Evolutionary conservation across 1,284 basidiomycete genomes (phyloP), one percentile per base, ranked within the genome.

Genomic region (Tilletia caries): DNA sequence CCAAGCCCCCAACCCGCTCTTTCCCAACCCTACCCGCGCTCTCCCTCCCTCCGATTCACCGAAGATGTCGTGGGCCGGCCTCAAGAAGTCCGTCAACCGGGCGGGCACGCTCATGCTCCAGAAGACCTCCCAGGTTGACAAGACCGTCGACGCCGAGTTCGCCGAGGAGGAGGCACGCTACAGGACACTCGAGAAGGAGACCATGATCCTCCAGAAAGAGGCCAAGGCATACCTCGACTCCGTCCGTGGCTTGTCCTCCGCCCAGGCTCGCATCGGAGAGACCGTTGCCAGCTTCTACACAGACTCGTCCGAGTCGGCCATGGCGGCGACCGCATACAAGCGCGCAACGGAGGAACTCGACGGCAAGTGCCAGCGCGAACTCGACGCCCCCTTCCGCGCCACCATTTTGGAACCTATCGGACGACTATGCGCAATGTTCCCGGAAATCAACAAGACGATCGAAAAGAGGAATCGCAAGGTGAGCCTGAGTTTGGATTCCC

Each of bases 381-480:
- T 98, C 70, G 95, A 99, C 76, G 89, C 88, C 2, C 95, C 95
- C 1, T 98, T 92, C 85, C 89, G 96, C 46, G 92, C 93, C 29
- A 94, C 95, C 18, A 91, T 98, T 52, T 90, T 96, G 71, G 96
- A 98, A 82, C 95, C 95, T 3, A 75, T 84, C 43, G 93, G 95
- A 1, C 96, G 95, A 86, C 92, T 98, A 88, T 93, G 92, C 82
- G 90, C 91, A 1, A 97, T 97, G 85, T 97, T 95, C 85, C 92
- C 93, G 3, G 87, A 93, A 64, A 90, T 98, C 81, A 98, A 98
- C 83, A 92, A 95, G 72, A 92, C 94, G 69, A 93, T 99, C 75
- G 81, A 89, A 58, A 99, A 99, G 85, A 89, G 96, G 65, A 92
- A 95, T 85, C 95, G 98, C 86, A 99, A 98, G 89, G 93, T 93